Conservation (phyloP, 495 filamentous ascomycete genomes). For the Talaromyces borbonicus region DNA sequence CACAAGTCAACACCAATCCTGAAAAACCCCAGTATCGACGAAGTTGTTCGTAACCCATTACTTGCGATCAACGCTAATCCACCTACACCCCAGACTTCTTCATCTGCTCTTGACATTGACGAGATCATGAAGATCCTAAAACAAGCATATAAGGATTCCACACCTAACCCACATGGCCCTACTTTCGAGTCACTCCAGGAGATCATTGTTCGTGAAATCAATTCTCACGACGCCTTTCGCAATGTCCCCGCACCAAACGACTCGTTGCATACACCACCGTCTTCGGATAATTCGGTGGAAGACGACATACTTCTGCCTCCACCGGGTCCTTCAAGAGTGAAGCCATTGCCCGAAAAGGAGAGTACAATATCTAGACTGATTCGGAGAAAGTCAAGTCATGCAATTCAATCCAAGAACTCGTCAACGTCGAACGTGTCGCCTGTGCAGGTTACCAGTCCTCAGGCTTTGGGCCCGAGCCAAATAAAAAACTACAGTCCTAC, state of each 20-base stretch:
- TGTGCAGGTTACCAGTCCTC: neutral
- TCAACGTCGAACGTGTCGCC: neutral
- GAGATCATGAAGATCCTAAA: slow-evolving; percentile 38
- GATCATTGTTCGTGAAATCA: slow-evolving; percentile 38
- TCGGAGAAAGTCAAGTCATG: slow-evolving; percentile 17
- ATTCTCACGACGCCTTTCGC: slow-evolving; percentile 38
- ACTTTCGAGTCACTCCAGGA: slow-evolving; percentile 38
- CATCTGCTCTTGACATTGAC: slow-evolving; percentile 19
- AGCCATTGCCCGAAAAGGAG: slow-evolving; percentile 18
- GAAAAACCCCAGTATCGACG: slow-evolving; percentile 31
- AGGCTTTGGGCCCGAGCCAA: neutral
- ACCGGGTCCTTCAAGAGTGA: slow-evolving; percentile 9
- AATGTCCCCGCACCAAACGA: slow-evolving; percentile 29
- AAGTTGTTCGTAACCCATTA: slow-evolving; percentile 36
- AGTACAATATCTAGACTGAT: slow-evolving; percentile 23
- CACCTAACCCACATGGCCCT: slow-evolving; percentile 20
- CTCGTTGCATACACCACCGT: slow-evolving; percentile 28
- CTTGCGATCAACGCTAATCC: slow-evolving; percentile 18
- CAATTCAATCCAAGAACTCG: neutral
- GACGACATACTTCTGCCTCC: slow-evolving; percentile 4
- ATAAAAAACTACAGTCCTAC: neutral
- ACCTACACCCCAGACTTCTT: slow-evolving; percentile 14
- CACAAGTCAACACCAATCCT: slow-evolving; percentile 12
- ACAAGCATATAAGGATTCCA: slow-evolving; percentile 24
- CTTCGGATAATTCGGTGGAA: slow-evolving; percentile 19